A percentile compares a stretch with the other conserved stretches of the same genome.
Conservation (phyloP, 1,139 yeast species). For the Kurtzmaniella quercitrusa region DNA sequence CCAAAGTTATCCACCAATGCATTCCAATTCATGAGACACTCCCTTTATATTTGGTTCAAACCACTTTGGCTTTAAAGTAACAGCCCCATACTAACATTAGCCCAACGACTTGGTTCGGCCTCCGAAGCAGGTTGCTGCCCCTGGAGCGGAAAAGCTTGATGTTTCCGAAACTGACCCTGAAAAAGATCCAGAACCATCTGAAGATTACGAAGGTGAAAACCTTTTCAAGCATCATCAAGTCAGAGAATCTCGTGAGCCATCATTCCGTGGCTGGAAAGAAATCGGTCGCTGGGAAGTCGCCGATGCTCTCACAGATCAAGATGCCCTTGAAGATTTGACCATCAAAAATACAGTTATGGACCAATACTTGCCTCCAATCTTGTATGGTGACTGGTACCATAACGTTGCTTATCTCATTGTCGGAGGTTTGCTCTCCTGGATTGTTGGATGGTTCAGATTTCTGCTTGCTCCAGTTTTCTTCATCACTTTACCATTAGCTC, state of each 20-base stretch:
- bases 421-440: constrained; percentile 71
- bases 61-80: background rate
- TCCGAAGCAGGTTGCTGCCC: background rate
- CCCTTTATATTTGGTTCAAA: no score
- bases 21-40: no score
- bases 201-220: constrained; percentile 31
- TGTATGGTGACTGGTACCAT: constrained; percentile 96
- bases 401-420: constrained; percentile 64
- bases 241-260: constrained; percentile 56
- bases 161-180: background rate
- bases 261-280: constrained; percentile 90
- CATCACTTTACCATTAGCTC: constrained; percentile 53
- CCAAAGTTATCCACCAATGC: no score
- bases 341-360: constrained; percentile 69
- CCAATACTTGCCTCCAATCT: constrained; percentile 61
- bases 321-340: constrained; percentile 64
- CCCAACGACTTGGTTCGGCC: background rate
- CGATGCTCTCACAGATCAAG: constrained; percentile 61
- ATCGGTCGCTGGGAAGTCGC: constrained; percentile 81
- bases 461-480: constrained; percentile 79
- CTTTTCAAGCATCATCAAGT: constrained; percentile 41
- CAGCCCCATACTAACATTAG: background rate
- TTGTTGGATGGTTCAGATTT: constrained; percentile 72
- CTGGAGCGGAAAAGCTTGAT: background rate
- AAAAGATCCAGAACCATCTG: constrained; percentile 16